phyloP scores from a whole-genome alignment of 768 basidiomycete genomes.

The Termitomyces heimii region DNA sequence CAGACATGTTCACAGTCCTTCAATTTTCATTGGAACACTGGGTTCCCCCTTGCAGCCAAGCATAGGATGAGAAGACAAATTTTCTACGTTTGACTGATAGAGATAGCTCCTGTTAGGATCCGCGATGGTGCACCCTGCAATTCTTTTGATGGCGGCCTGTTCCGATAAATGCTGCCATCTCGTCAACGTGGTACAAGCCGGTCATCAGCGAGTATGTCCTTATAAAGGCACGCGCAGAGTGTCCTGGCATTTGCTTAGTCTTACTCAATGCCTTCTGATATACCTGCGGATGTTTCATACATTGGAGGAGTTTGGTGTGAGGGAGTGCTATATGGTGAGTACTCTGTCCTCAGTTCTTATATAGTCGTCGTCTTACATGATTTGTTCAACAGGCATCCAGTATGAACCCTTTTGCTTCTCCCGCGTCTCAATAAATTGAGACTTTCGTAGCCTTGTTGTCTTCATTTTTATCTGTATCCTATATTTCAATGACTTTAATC shows the following conservation, averaged over 20 bases:
- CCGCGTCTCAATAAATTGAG: background rate
- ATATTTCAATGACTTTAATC: slow-evolving; percentile 12
- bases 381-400: slow-evolving; percentile 19
- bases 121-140: background rate
- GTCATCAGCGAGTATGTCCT: background rate
- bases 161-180: background rate
- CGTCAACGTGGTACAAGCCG: background rate
- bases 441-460: slow-evolving; percentile 14
- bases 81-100: background rate
- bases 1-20: background rate
- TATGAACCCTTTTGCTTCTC: slow-evolving; percentile 1
- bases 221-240: background rate
- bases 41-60: background rate
- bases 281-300: slow-evolving; percentile 23
- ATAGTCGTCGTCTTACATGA: background rate
- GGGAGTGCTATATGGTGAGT: slow-evolving; percentile 21
- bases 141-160: background rate
- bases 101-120: background rate
- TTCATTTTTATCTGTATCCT: slow-evolving; percentile 18
- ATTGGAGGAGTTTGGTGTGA: slow-evolving; percentile 25
- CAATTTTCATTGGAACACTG: background rate
- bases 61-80: background rate
- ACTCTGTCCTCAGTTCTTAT: background rate
- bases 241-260: background rate
- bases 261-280: slow-evolving; percentile 19